phyloP scores from a whole-genome alignment of 2,329 filamentous ascomycete species.

The Colletotrichum scovillei region DNA sequence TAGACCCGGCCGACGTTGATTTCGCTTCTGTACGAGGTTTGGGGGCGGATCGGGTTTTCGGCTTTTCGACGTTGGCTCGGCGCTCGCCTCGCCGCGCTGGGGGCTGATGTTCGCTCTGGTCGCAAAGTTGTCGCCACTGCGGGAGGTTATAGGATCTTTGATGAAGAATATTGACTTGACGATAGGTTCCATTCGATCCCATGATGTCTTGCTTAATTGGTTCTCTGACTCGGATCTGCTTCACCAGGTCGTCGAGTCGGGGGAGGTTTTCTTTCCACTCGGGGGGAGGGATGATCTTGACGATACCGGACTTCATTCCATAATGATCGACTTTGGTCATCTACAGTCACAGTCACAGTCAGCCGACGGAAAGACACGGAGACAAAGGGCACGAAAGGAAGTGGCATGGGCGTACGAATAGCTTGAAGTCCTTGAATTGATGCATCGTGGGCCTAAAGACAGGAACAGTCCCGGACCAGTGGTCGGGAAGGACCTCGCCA shows the following conservation, averaged over 20 bases:
- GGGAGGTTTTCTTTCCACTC: slow-evolving; percentile 92
- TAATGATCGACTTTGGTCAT: slow-evolving; percentile 89
- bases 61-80: slow-evolving; percentile 69
- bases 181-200: slow-evolving; percentile 93
- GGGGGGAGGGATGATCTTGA: slow-evolving; percentile 92
- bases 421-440: slow-evolving; percentile 93
- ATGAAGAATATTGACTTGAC: slow-evolving; percentile 96
- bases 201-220: slow-evolving; percentile 99
- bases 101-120: slow-evolving; percentile 95
- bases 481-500: slow-evolving; percentile 83
- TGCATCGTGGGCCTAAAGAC: slow-evolving; percentile 96
- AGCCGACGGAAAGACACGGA: slow-evolving; percentile 38
- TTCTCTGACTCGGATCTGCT: slow-evolving; percentile 92
- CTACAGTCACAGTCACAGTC: slow-evolving; percentile 50
- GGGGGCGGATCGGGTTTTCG: slow-evolving; percentile 54
- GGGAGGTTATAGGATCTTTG: slow-evolving; percentile 96
- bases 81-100: slow-evolving; percentile 89
- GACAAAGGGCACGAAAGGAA: neutral
- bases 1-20: slow-evolving; percentile 47
- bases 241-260: slow-evolving; percentile 84
- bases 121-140: slow-evolving; percentile 93
- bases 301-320: slow-evolving; percentile 96
- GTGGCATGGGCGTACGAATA: slow-evolving; percentile 72
- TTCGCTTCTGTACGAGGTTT: slow-evolving; percentile 41
- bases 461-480: slow-evolving; percentile 91